A percentile compares a stretch with the other conserved stretches of the same genome.
These are phyloP conservation scores for Lignosus rhinocerotis DNA, from an alignment of 1,284 basidiomycete genomes.

Conservation along the genomic window DNA sequence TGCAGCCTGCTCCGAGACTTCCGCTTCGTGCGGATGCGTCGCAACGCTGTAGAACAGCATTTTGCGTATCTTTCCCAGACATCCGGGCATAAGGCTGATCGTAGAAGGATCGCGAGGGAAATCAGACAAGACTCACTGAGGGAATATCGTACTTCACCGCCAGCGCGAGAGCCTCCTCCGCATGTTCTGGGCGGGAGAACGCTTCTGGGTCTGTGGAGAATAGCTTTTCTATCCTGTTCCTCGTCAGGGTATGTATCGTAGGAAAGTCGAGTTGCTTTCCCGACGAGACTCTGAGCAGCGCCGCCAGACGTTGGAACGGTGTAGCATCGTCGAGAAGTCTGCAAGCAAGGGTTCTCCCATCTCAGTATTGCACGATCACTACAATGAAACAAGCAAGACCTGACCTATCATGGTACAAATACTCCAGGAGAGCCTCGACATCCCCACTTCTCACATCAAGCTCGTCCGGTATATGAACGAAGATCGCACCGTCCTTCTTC, in stretches of 20 bases:
- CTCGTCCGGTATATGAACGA: slow-evolving; percentile 37
- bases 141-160: slow-evolving; percentile 45
- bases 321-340: slow-evolving; percentile 48
- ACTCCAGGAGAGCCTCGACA: slow-evolving; percentile 53
- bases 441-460: slow-evolving; percentile 43
- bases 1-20: not conserved
- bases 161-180: slow-evolving; percentile 52
- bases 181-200: slow-evolving; percentile 31
- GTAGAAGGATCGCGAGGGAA: not conserved
- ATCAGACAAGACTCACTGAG: slow-evolving; percentile 39
- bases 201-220: slow-evolving; percentile 39
- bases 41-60: slow-evolving; percentile 61
- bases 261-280: slow-evolving; percentile 57
- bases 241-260: slow-evolving; percentile 45
- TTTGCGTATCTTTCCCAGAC: slow-evolving; percentile 51
- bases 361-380: not conserved
- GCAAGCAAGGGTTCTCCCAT: slow-evolving; percentile 9
- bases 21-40: slow-evolving; percentile 50
- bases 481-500: slow-evolving; percentile 18
- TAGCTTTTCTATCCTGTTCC: slow-evolving; percentile 40
- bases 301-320: slow-evolving; percentile 46
- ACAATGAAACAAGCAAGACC: slow-evolving; percentile 27
- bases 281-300: slow-evolving; percentile 56
- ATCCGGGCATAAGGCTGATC: not conserved
- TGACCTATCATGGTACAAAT: slow-evolving; percentile 67